Conservation (phyloP, 179 eudicot genomes). For the Actinidia arguta region DNA sequence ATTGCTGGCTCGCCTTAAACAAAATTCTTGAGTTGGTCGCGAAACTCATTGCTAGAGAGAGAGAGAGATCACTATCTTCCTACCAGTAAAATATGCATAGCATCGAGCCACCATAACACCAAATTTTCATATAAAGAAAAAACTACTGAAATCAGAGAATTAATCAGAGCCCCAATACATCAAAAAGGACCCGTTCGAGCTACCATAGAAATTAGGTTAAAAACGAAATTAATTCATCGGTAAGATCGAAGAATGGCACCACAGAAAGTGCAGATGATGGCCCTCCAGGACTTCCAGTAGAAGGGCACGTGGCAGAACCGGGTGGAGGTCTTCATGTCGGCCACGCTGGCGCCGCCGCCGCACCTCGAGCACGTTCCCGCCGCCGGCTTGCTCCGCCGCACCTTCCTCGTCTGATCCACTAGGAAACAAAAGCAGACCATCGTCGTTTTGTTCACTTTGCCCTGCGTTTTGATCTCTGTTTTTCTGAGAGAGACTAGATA, state of each 20-base stretch:
- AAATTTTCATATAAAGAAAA: no score
- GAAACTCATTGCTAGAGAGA: no score
- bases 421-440: conserved; percentile 74
- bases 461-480: no score
- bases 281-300: conserved; percentile 63
- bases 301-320: conserved; percentile 66
- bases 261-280: conserved; percentile 67
- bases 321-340: conserved; percentile 65
- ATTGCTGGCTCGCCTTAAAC: no score
- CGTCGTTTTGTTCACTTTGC: background rate
- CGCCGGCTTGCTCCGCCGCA: conserved; percentile 55
- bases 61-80: background rate
- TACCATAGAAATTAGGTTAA: no score
- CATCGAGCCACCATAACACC: no score
- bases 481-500: no score
- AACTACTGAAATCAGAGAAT: no score
- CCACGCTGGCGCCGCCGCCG: conserved; percentile 62
- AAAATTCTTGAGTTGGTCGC: no score
- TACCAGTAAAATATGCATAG: background rate
- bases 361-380: conserved; percentile 71
- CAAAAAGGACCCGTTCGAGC: no score
- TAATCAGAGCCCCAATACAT: no score
- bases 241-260: conserved; percentile 76
- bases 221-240: conserved; percentile 20
- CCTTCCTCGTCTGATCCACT: conserved; percentile 62